These are phyloP conservation scores for Telfairia occidentalis DNA, from an alignment of 331 rosid genomes.

Conservation along the genomic window DNA sequence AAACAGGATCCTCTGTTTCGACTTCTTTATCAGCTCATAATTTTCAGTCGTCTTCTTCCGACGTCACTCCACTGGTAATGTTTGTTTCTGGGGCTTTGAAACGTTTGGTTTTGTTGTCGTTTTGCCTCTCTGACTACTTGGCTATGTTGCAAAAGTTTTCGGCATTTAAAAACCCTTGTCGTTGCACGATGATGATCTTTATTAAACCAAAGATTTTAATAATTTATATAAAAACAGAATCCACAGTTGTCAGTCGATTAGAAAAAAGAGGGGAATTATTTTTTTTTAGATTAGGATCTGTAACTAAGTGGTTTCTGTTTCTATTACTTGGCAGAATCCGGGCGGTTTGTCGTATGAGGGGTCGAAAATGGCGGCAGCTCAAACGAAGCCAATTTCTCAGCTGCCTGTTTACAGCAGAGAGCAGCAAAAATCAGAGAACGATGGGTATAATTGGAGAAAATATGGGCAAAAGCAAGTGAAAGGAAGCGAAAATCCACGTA, in stretches of 20 bases:
- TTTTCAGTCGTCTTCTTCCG: conserved; percentile 37
- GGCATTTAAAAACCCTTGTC: neutral
- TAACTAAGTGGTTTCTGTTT: neutral
- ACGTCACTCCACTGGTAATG: conserved; percentile 37
- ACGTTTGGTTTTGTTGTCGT: neutral
- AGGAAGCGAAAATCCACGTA: conserved; percentile 88
- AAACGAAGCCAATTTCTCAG: neutral
- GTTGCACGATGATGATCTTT: neutral
- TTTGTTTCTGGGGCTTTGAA: conserved; percentile 1
- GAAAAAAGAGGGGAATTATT: conserved; percentile 1
- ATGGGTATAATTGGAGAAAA: conserved; percentile 93
- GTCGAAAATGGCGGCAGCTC: conserved; percentile 21
- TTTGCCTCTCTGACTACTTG: too few relatives aligned
- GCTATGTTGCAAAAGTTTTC: neutral
- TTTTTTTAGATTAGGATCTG: neutral
- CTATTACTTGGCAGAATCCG: conserved; percentile 25
- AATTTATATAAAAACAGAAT: neutral
- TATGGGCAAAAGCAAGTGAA: conserved; percentile 95
- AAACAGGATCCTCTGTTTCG: conserved; percentile 22
- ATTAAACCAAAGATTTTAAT: neutral
- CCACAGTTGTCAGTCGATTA: neutral
- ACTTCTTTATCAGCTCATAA: conserved; percentile 15
- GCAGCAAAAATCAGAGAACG: conserved; percentile 47
- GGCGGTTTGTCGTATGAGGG: conserved; percentile 28
- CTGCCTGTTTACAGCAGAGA: conserved; percentile 34